Base-by-base conservation (phyloP, 371 early-diverging fungal genomes). In the Mortierella sp. region DNA sequence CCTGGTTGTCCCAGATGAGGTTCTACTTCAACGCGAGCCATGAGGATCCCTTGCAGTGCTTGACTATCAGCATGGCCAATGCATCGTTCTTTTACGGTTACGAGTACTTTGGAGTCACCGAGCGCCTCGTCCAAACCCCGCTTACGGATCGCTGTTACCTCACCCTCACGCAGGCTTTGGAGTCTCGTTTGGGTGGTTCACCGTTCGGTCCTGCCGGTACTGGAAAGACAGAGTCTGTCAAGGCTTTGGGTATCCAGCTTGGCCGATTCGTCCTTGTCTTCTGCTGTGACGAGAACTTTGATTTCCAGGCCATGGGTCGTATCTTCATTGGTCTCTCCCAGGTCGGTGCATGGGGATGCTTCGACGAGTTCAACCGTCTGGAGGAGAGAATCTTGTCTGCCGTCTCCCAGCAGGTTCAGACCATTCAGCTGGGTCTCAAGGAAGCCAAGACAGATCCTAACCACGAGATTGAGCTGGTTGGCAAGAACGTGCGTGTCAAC, bases 261-360 rank as follows among this genome's bases (percentile, higher is more conserved):
- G 99, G 99, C 24, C 95, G 98, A 41, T 98, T 99, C 85, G 97
- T 98, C 16, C 95, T 99, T 70, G 99, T 99, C 32, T 99, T 99
- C 88, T 99, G 99, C 90, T 99, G 99, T 90, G 99, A 99, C 88
- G 99, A 99, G 88, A 97, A 96, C 80, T 99, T 99, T 90, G 99
- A 99, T 90, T 99, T 99, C 94, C 98, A 97, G 88, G 98, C 99
- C 41, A 98, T 99, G 98, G 98, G 99, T 70, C 97, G 99, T 88
- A 99, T 99, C 78, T 99, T 99, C 84, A 94, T 97, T 80, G 99
- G 99, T 82, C 93, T 99, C 79, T 98, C 97, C 87, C 97, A 97
- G 87, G 99, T 98, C 14, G 99, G 99, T 49, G 99, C 99, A 0
- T 99, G 98, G 98, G 98, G 99, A 76, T 99, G 99, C 91, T 99